These are phyloP conservation scores for Mortierella antarctica DNA, from an alignment of 192 early-diverging fungal species.

Conservation along the genomic window DNA sequence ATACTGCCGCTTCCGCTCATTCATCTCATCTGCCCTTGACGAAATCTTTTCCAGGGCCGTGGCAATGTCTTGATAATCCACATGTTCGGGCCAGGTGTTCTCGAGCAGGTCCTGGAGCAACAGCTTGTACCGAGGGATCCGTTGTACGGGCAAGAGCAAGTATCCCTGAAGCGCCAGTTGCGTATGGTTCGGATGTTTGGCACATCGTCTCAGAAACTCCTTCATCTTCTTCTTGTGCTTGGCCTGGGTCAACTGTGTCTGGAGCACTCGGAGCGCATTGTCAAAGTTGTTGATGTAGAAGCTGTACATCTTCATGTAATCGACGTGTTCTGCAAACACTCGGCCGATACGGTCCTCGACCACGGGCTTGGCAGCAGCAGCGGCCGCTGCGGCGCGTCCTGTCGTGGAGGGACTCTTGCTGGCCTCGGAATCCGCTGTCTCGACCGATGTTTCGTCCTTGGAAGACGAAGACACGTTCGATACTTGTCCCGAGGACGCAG, in stretches of 20 bases:
- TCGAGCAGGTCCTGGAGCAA: conserved; percentile 79
- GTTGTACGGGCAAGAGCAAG: conserved; percentile 89
- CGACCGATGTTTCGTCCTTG: neutral
- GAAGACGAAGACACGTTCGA: neutral
- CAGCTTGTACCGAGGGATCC: conserved; percentile 90
- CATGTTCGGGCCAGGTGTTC: conserved; percentile 75
- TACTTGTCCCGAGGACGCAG: neutral
- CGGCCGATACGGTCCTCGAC: conserved; percentile 65
- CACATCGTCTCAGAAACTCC: conserved; percentile 55
- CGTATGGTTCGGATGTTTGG: conserved; percentile 69
- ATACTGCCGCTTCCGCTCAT: conserved; percentile 85
- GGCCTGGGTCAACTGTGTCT: conserved; percentile 42
- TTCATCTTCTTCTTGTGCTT: conserved; percentile 55
- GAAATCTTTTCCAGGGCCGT: conserved; percentile 73
- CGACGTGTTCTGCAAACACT: conserved; percentile 75
- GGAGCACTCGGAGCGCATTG: conserved; percentile 68
- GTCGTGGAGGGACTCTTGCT: too few species aligned
- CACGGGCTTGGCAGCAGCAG: neutral
- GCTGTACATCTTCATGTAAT: conserved; percentile 88
- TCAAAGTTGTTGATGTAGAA: conserved; percentile 89
- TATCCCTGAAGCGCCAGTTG: conserved; percentile 88
- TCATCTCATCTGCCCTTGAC: conserved; percentile 78
- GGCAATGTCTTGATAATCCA: conserved; percentile 73
- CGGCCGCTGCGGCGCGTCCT: neutral
- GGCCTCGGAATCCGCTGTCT: neutral